Evolutionary conservation across 2,329 filamentous ascomycete species (phyloP).

Genomic region (Trichophyton verrucosum): DNA sequence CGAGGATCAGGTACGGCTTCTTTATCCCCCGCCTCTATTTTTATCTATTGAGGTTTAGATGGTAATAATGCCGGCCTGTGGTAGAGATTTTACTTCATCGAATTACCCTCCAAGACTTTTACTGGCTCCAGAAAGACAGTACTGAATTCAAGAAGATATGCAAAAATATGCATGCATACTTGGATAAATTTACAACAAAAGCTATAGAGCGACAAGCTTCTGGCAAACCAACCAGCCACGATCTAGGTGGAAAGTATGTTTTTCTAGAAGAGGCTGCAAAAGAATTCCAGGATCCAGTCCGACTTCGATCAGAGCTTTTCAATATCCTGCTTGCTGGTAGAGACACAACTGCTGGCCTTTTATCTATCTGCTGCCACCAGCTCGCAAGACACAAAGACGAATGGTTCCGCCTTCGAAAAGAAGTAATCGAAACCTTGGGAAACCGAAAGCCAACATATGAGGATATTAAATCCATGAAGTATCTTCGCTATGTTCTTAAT

Average conservation of each 20-base stretch:
- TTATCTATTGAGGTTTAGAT: background rate
- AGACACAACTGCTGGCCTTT: conserved; percentile 41
- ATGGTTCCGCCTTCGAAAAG: conserved; percentile 26
- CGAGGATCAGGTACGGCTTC: conserved; percentile 10
- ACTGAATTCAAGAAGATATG: conserved; percentile 9
- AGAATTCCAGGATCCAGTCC: conserved; percentile 36
- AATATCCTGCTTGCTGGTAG: conserved; percentile 43
- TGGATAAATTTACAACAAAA: conserved; percentile 25
- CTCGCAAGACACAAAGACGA: conserved; percentile 30
- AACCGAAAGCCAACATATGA: conserved; percentile 31
- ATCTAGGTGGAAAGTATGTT: conserved; percentile 27
- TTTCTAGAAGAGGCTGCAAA: conserved; percentile 39
- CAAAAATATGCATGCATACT: conserved; percentile 9
- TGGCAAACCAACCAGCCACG: conserved; percentile 9
- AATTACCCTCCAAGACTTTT: conserved; percentile 5
- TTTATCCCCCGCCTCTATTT: background rate
- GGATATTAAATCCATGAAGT: conserved; percentile 30
- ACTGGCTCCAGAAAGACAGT: conserved; percentile 11
- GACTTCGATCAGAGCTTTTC: conserved; percentile 38
- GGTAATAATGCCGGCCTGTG: background rate
- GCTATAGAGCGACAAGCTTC: conserved; percentile 14
- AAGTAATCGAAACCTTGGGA: conserved; percentile 31
- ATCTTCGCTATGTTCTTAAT: conserved; percentile 28
- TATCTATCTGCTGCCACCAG: conserved; percentile 38
- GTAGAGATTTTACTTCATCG: conserved; percentile 11